Base-by-base conservation (phyloP, 2,329 filamentous ascomycete genomes). In the Arthrocladium fulminans region DNA sequence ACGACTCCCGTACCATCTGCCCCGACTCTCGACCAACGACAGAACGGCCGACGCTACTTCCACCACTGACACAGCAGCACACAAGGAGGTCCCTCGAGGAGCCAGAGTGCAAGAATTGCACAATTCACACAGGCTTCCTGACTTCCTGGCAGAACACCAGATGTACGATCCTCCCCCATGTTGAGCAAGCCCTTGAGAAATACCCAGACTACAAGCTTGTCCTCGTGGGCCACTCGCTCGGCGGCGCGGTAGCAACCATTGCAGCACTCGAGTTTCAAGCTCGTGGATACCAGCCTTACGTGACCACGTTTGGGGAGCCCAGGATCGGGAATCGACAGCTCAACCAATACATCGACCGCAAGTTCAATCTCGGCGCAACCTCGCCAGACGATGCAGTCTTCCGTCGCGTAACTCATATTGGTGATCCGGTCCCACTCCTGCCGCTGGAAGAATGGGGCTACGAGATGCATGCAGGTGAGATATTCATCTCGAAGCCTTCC, bases 291-390 rank as follows among this genome's bases (percentile, higher is more conserved):
- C 67, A 83, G 7, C 80, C 89, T 2, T 67, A 74, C 12, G 80
- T 94, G 34, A 97, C 90, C 3, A 97, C 92, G 0, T 98, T 95
- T 65, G 92, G 92, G 8, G 88, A 97, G 66, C 92, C 92, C 17
- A 70, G 75, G 35, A 60, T 81, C 2, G 79, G 79, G 2, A 82
- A 82, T 56, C 59, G 64, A 37, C 69, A 63, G 2, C 65, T 83
- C 35, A 73, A 67, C 12, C 57, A 63, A 3, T 82, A 77, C 57
- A 65, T 81, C n/a, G 71, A 81, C 53, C 55, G 62, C 3, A 65
- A 68, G 3, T 81, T 82, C 62, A 56, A 60, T 5, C 73, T 77
- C 34, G 49, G 51, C 30, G 34, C 41, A 24, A 52, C 50, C 43
- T 48, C 45, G 49, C 40, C 48, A 53, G 41, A 58, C 60, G 50